phyloP scores from a whole-genome alignment of 352 stramenopile species.

The Saprolegnia parasitica region DNA sequence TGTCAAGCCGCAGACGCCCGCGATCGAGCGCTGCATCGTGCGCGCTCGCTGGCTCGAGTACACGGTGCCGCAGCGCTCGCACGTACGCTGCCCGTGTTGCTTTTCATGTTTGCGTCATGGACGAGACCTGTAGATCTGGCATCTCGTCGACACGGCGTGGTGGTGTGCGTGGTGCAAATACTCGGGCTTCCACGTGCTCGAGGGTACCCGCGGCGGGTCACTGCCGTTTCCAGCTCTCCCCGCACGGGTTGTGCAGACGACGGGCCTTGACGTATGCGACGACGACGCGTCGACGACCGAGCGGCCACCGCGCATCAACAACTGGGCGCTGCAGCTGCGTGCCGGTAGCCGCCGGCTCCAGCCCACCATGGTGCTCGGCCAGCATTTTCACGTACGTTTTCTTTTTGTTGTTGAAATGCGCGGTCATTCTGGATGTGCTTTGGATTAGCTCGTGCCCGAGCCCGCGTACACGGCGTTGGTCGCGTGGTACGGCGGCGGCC shows the following conservation, averaged over 20 bases:
- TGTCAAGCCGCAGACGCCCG: constrained; percentile 60
- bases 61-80: constrained; percentile 41
- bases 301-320: constrained; percentile 69
- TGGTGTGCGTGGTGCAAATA: constrained; percentile 82
- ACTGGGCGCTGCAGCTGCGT: constrained; percentile 70
- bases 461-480: constrained; percentile 60
- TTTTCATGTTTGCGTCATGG: not conserved
- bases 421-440: not conserved
- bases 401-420: not conserved
- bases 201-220: constrained; percentile 54
- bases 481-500: constrained; percentile 74
- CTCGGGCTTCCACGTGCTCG: constrained; percentile 50
- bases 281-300: not conserved
- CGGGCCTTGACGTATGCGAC: not conserved
- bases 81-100: too few relatives aligned
- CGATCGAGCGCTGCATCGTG: constrained; percentile 65
- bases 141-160: constrained; percentile 66
- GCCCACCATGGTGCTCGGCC: constrained; percentile 58
- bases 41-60: constrained; percentile 58
- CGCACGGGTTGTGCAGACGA: constrained; percentile 33
- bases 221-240: constrained; percentile 55
- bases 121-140: constrained; percentile 47
- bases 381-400: constrained; percentile 71
- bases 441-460: constrained; percentile 57
- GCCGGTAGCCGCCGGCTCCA: constrained; percentile 72